Conservation (phyloP, 1,284 basidiomycete genomes). For the Mycena sp. region DNA sequence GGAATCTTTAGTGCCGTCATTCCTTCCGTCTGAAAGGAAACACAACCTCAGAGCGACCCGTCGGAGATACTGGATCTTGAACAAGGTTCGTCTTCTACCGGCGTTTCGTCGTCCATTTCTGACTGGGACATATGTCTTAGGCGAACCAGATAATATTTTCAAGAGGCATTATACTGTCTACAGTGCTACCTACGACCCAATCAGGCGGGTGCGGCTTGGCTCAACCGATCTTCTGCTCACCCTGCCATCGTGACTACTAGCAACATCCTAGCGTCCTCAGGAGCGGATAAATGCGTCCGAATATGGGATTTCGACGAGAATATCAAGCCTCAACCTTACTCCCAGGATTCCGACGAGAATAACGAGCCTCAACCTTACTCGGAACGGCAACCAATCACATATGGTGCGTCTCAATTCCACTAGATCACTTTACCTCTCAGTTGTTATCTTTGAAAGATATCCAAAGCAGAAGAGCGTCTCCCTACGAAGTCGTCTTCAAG, state of each 20-base stretch:
- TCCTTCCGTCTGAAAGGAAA: not conserved
- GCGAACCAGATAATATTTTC: not conserved
- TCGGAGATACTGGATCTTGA: constrained; percentile 23
- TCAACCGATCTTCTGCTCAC: not conserved
- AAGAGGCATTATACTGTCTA: constrained; percentile 22
- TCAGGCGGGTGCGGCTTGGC: not conserved
- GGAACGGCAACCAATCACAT: not conserved
- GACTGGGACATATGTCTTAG: not conserved
- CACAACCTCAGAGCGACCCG: constrained; percentile 13
- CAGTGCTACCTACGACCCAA: constrained; percentile 27
- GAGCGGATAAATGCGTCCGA: constrained; percentile 23
- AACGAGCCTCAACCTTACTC: constrained; percentile 10
- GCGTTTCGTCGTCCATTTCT: not conserved
- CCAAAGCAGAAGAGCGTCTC: constrained; percentile 30
- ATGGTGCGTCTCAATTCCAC: constrained; percentile 8
- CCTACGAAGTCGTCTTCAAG: constrained; percentile 51
- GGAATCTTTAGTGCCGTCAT: not conserved
- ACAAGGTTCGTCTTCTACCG: constrained; percentile 1
- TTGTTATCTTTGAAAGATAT: not conserved
- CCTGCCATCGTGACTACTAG: not conserved
- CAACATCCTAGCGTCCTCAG: constrained; percentile 24
- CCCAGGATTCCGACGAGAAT: not conserved
- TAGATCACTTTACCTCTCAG: not conserved
- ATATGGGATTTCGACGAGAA: constrained; percentile 22
- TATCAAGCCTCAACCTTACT: constrained; percentile 10